These are phyloP conservation scores for Ustilago loliicola DNA, from an alignment of 1,284 basidiomycete genomes.

Conservation along the genomic window DNA sequence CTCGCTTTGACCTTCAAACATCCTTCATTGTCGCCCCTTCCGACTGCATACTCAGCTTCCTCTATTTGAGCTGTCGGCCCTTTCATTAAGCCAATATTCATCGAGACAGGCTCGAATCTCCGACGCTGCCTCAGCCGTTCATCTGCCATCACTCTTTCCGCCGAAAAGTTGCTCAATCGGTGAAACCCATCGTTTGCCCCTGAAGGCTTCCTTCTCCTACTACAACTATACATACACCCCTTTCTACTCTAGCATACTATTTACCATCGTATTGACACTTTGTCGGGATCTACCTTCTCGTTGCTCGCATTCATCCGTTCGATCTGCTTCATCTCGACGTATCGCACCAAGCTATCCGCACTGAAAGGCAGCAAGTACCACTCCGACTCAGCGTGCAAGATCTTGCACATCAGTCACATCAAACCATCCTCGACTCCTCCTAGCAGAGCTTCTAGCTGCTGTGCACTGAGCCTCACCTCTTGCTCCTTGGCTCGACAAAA, in stretches of 20 bases:
- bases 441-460: no score
- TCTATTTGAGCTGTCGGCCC: neutral
- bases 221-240: no score
- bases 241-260: neutral
- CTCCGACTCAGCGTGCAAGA: no score
- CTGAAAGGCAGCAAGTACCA: no score
- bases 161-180: neutral
- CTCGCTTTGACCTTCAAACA: slow-evolving; percentile 1
- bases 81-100: neutral
- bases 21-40: neutral
- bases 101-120: neutral
- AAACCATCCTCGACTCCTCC: no score
- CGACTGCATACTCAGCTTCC: neutral
- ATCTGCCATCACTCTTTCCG: neutral
- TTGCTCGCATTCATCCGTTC: no score
- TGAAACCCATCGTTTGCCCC: neutral
- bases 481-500: neutral
- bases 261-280: no score
- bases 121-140: neutral
- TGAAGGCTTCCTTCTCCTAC: neutral
- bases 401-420: no score
- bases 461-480: neutral
- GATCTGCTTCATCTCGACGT: no score
- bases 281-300: no score
- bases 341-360: no score